Conservation (phyloP, 2,329 filamentous ascomycete genomes). For the Calonectria honghensis region DNA sequence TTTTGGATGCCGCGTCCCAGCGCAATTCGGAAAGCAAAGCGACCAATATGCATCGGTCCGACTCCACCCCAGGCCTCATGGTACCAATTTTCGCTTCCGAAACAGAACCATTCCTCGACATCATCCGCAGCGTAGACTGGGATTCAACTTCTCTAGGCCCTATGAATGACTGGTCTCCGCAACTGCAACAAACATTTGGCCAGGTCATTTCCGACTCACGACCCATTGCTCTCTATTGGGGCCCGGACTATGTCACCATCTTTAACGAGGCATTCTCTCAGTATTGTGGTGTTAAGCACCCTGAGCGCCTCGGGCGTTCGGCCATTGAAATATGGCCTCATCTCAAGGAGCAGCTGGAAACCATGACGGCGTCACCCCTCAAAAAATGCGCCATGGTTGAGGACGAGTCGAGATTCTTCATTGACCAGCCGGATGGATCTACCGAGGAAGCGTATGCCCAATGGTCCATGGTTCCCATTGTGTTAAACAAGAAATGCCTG, state of each 20-base stretch:
- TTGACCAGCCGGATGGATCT: conserved; percentile 63
- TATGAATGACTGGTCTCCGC: conserved; percentile 67
- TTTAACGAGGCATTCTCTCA: conserved; percentile 81
- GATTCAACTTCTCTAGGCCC: conserved; percentile 67
- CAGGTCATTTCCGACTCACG: conserved; percentile 66
- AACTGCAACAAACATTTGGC: conserved; percentile 67
- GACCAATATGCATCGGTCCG: conserved; percentile 56
- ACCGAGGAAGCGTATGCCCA: conserved; percentile 69
- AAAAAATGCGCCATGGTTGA: conserved; percentile 61
- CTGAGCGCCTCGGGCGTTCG: conserved; percentile 75
- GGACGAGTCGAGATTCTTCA: conserved; percentile 68
- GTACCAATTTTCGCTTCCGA: conserved; percentile 60
- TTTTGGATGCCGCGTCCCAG: conserved; percentile 48
- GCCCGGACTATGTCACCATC: conserved; percentile 75
- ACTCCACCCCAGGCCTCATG: conserved; percentile 59
- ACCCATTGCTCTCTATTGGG: conserved; percentile 79
- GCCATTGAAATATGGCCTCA: conserved; percentile 78
- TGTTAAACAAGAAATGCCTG: conserved; percentile 63
- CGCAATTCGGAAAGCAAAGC: conserved; percentile 52
- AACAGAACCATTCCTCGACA: conserved; percentile 62
- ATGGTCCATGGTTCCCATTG: conserved; percentile 69
- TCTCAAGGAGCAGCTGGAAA: conserved; percentile 63
- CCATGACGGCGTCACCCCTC: conserved; percentile 52
- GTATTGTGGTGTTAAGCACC: conserved; percentile 79
- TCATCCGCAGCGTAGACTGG: conserved; percentile 68